Percentiles rank a stretch among this genome's conserved stretches.
These are phyloP conservation scores for Delphinella strobiligena DNA, from an alignment of 2,329 filamentous ascomycete species.

Conservation along the genomic window DNA sequence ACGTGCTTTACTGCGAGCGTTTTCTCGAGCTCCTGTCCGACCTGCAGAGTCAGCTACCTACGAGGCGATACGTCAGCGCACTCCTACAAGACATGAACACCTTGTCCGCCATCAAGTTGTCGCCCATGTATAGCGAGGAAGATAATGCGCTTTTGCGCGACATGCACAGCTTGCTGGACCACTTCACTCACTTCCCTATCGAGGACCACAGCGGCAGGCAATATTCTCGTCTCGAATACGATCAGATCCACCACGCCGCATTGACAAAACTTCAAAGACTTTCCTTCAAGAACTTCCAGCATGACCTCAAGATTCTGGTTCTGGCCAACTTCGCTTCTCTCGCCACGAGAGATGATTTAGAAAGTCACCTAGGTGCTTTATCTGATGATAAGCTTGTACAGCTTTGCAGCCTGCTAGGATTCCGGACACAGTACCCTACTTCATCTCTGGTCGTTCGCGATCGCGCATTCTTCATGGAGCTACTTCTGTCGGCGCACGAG, in stretches of 20 bases:
- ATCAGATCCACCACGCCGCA: constrained; percentile 64
- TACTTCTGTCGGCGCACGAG: constrained; percentile 64
- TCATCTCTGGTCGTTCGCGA: constrained; percentile 52
- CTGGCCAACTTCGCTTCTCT: constrained; percentile 88
- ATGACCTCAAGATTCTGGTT: constrained; percentile 82
- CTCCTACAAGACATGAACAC: constrained; percentile 78
- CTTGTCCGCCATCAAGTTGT: constrained; percentile 63
- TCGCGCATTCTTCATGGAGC: constrained; percentile 56
- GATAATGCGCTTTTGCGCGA: constrained; percentile 70
- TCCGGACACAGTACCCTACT: constrained; percentile 72
- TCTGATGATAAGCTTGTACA: constrained; percentile 61
- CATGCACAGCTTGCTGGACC: constrained; percentile 64
- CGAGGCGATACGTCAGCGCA: constrained; percentile 83
- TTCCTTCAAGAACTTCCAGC: constrained; percentile 70
- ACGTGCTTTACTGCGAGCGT: constrained; percentile 77
- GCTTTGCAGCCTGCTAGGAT: constrained; percentile 58
- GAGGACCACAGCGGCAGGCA: constrained; percentile 82
- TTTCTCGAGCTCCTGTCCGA: constrained; percentile 86
- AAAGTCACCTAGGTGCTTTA: constrained; percentile 59
- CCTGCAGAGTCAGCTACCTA: constrained; percentile 84
- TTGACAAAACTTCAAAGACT: constrained; percentile 71
- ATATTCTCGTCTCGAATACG: constrained; percentile 58
- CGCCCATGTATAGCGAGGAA: constrained; percentile 63
- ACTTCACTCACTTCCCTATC: constrained; percentile 80
- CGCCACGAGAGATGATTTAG: constrained; percentile 66